A percentile compares a stretch with the other conserved stretches of the same genome.
Evolutionary conservation across 2,329 filamentous ascomycete genomes (phyloP).

Genomic region (Intubia oerlemansii): DNA sequence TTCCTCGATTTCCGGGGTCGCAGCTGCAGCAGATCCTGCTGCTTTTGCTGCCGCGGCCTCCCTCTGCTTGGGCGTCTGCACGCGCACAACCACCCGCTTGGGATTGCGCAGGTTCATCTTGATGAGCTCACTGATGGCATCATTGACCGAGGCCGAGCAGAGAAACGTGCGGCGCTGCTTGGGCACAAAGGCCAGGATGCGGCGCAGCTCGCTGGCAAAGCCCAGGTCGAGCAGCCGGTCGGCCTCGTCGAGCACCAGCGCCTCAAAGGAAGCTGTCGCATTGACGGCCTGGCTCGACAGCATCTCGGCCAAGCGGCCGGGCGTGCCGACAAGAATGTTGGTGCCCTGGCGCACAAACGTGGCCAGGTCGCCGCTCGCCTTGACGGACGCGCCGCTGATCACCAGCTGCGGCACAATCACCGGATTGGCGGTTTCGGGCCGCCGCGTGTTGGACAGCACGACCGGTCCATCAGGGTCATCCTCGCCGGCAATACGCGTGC

Average conservation of each 20-base stretch:
- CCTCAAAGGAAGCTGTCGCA: slow-evolving; percentile 76
- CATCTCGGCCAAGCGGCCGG: slow-evolving; percentile 73
- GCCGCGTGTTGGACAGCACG: slow-evolving; percentile 8
- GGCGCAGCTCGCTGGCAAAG: slow-evolving; percentile 78
- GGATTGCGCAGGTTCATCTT: slow-evolving; percentile 83
- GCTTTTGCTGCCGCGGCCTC: not conserved
- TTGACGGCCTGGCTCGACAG: slow-evolving; percentile 73
- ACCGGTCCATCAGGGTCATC: slow-evolving; percentile 2
- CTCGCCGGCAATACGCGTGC: slow-evolving; percentile 6
- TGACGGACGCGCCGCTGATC: slow-evolving; percentile 50
- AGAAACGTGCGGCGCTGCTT: slow-evolving; percentile 87
- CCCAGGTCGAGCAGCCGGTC: slow-evolving; percentile 83
- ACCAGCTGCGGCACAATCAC: slow-evolving; percentile 71
- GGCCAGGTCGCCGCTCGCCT: slow-evolving; percentile 69
- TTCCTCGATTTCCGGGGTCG: slow-evolving; percentile 48
- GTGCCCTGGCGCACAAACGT: slow-evolving; percentile 66
- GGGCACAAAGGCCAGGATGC: slow-evolving; percentile 62
- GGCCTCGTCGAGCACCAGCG: slow-evolving; percentile 83
- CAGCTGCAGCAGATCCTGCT: slow-evolving; percentile 6
- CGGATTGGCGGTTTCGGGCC: slow-evolving; percentile 21
- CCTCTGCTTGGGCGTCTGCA: slow-evolving; percentile 41
- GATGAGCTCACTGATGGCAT: slow-evolving; percentile 84
- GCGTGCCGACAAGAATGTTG: slow-evolving; percentile 72
- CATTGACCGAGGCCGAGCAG: slow-evolving; percentile 89
- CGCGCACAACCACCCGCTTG: slow-evolving; percentile 84